Percentiles rank a stretch among this genome's conserved stretches.
These are phyloP conservation scores for Ceratocystis eucalypticola DNA, from an alignment of 2,329 filamentous ascomycete species.

Conservation along the genomic window DNA sequence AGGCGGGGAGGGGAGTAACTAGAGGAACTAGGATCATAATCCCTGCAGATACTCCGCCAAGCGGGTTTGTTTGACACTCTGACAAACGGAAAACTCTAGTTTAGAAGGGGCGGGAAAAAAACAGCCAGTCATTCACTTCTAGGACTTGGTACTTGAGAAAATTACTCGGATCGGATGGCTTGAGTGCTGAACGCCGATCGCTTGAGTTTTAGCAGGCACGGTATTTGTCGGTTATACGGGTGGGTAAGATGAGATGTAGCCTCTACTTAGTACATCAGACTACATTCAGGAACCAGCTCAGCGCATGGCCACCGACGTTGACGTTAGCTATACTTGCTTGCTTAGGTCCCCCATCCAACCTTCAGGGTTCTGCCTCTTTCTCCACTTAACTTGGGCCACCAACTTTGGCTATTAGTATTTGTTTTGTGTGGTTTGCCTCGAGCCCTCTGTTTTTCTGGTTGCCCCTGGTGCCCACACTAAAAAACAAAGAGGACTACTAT, in stretches of 20 bases:
- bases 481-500: background rate
- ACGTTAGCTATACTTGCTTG: background rate
- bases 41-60: constrained; percentile 19
- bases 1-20: background rate
- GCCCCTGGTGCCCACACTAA: background rate
- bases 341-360: background rate
- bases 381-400: background rate
- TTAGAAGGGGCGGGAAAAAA: background rate
- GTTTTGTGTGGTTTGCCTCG: constrained; percentile 1
- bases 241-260: background rate
- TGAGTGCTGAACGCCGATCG: background rate
- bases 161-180: background rate
- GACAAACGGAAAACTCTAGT: background rate
- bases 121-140: background rate
- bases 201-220: background rate
- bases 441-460: background rate
- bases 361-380: background rate
- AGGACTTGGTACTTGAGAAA: background rate
- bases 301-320: background rate
- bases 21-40: constrained; percentile 1
- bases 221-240: background rate
- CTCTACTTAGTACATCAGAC: background rate
- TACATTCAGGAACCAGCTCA: background rate
- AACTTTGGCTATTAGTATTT: background rate
- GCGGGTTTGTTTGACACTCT: constrained; percentile 2